Percentiles rank a stretch among this genome's conserved stretches.
phyloP scores from a whole-genome alignment of 2,329 filamentous ascomycete genomes.

The Aspergillus texensis region DNA sequence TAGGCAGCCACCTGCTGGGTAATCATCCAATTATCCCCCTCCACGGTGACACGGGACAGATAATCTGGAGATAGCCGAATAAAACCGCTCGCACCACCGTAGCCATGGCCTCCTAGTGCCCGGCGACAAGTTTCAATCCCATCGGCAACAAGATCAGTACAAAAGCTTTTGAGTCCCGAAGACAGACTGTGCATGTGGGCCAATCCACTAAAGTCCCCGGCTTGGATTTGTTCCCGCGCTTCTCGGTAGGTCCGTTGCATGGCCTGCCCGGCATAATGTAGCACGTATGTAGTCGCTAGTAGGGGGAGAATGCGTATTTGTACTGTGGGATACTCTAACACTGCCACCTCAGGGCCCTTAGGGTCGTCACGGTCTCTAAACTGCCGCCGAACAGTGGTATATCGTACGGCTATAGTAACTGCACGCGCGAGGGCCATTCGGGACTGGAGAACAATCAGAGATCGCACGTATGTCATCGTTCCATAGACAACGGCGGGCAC shows the following conservation, averaged over 20 bases:
- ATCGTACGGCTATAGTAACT: constrained; percentile 56
- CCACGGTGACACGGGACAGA: constrained; percentile 54
- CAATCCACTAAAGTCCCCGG: constrained; percentile 51
- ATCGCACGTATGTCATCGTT: constrained; percentile 52
- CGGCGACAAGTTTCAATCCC: constrained; percentile 57
- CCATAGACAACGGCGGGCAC: constrained; percentile 50
- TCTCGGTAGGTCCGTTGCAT: constrained; percentile 53
- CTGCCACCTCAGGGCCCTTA: constrained; percentile 40
- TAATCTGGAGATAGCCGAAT: constrained; percentile 49
- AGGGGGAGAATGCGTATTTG: constrained; percentile 56
- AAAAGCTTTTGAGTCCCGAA: constrained; percentile 56
- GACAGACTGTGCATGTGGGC: constrained; percentile 56
- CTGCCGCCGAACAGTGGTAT: constrained; percentile 52
- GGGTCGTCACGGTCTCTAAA: constrained; percentile 54
- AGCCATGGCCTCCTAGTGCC: constrained; percentile 58
- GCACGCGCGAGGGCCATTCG: constrained; percentile 55
- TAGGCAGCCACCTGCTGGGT: constrained; percentile 52
- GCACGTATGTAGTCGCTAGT: constrained; percentile 55
- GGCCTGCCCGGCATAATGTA: constrained; percentile 48
- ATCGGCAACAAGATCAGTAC: constrained; percentile 56
- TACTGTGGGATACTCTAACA: constrained; percentile 57
- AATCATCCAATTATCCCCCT: constrained; percentile 61
- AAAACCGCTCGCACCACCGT: constrained; percentile 55
- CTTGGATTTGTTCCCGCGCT: constrained; percentile 51
- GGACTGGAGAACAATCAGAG: constrained; percentile 47